Conservation (phyloP, 2,329 filamentous ascomycete species). For the Hymenoscyphus repandus region DNA sequence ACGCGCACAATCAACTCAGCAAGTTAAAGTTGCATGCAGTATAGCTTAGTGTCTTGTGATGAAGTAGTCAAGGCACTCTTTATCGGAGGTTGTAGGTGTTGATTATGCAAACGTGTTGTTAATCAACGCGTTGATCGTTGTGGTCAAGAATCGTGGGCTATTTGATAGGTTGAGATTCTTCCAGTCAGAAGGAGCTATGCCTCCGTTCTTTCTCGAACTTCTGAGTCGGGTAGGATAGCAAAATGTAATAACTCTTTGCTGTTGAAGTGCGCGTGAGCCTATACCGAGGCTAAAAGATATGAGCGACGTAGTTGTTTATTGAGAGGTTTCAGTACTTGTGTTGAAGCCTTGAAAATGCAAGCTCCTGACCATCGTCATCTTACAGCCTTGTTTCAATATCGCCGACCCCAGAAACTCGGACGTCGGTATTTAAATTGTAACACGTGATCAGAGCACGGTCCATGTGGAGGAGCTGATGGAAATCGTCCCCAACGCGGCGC, state of each 20-base stretch:
- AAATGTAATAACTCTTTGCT: neutral
- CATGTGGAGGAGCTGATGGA: no score
- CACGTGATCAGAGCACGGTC: no score
- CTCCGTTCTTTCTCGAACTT: neutral
- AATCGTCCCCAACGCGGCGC: no score
- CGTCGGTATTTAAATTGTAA: no score
- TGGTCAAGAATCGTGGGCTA: neutral
- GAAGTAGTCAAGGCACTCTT: neutral
- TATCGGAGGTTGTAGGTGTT: neutral
- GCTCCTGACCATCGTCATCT: no score
- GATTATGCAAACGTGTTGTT: neutral
- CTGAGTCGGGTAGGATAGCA: neutral
- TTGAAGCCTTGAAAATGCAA: no score
- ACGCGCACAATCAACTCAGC: neutral
- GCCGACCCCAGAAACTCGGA: no score
- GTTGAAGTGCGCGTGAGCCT: neutral
- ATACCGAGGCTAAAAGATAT: no score
- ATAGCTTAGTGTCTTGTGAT: neutral
- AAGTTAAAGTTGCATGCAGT: neutral
- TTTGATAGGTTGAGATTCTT: neutral
- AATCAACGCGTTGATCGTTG: neutral
- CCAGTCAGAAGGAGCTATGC: neutral
- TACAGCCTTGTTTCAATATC: no score
- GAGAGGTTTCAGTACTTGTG: no score
- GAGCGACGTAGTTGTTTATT: no score